Evolutionary conservation across 2,329 filamentous ascomycete genomes (phyloP), one percentile per base, ranked within the genome.

Genomic region (Ophiocordyceps camponoti-rufipedis): DNA sequence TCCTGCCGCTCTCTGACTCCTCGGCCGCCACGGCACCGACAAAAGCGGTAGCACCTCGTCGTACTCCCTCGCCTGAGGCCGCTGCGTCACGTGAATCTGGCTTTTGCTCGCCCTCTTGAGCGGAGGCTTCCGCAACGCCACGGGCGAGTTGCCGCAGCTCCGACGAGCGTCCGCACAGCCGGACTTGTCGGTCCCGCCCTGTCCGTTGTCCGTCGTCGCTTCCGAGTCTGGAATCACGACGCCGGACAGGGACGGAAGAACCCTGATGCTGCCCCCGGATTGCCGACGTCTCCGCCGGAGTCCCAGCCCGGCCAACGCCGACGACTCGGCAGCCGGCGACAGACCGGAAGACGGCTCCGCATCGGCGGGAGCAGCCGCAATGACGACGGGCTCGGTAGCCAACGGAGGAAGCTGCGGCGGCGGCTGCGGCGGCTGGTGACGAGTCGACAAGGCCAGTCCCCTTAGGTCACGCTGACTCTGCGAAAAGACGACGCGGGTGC

Each of bases 401-500:
- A 16, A 16, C 35, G 35, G n/a, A 3, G n/a, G n/a, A 5, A n/a
- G 35, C 14, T 3, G 32, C 9, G 32, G 32, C 32, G 32, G 32
- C 13, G 32, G 12, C 12, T 12, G 32, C 32, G 32, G 12, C 32
- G 32, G 32, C 32, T 6, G 23, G 5, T 23, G 23, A 23, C 23
- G 14, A 16, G 53, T 48, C 16, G 57, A n/a, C n/a, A n/a, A 46
- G 44, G 31, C 63, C 42, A 74, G 57, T 16, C 68, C 63, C 9
- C 77, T 66, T 32, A 81, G 56, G 49, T 81, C 71, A 10, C 75
- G 69, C 50, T 81, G 77, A 51, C 74, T 78, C 44, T 75, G 70
- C 29, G 75, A 80, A 54, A 85, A 85, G 14, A 80, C 78, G 2
- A 85, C 77, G 4, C 78, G 68, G 3, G 80, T 74, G 29, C 81